Evolutionary conservation across 192 early-diverging fungal genomes (phyloP).

Genomic region (Umbelopsis sp.): DNA sequence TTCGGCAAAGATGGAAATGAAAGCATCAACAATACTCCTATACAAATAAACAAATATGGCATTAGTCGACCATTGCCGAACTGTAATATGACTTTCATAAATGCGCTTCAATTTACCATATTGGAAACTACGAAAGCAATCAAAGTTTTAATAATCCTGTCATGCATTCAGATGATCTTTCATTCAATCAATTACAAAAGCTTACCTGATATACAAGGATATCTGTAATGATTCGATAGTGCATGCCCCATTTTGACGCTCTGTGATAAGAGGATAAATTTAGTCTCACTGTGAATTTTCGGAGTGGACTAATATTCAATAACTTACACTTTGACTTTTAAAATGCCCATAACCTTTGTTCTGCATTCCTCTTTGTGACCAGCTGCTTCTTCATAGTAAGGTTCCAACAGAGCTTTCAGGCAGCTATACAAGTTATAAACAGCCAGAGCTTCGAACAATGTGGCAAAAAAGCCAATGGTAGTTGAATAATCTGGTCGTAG

Average conservation of each 20-base stretch:
- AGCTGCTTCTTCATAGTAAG: conserved; percentile 33
- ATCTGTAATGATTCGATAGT: conserved; percentile 42
- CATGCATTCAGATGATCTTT: not conserved
- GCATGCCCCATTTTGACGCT: conserved; percentile 40
- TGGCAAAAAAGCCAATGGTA: conserved; percentile 40
- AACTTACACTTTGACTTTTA: conserved; percentile 37
- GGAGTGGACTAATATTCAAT: not conserved
- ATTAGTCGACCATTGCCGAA: not conserved
- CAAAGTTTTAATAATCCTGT: too few species aligned
- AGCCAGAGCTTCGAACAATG: conserved; percentile 40
- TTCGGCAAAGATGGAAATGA: conserved; percentile 39
- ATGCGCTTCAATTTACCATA: conserved; percentile 27
- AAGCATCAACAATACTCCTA: conserved; percentile 32
- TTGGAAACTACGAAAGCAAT: conserved; percentile 21
- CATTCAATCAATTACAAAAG: not conserved
- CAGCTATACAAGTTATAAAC: conserved; percentile 40
- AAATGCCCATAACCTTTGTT: conserved; percentile 34
- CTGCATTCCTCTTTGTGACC: conserved; percentile 21
- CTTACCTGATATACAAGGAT: conserved; percentile 33
- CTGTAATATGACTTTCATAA: too few species aligned
- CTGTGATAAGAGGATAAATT: conserved; percentile 3
- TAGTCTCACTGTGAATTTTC: not conserved
- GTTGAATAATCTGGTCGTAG: conserved; percentile 29
- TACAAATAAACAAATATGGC: not conserved
- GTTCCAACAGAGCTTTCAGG: conserved; percentile 35